phyloP scores from a whole-genome alignment of 306 rosid genomes.

The Vachellia pachyceras region DNA sequence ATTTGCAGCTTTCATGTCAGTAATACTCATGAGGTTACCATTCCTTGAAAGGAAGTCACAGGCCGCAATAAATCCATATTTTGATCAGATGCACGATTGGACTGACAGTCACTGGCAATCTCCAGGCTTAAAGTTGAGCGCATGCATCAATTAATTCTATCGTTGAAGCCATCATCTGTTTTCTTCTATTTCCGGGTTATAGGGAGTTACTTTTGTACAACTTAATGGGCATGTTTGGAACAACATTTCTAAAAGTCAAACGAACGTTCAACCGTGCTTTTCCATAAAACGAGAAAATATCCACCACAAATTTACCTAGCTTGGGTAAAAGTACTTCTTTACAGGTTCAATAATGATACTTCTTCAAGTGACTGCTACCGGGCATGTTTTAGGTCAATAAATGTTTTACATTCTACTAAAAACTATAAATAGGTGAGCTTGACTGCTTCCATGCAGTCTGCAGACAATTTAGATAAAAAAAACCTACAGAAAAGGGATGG shows the following conservation, averaged over 20 bases:
- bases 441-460: neutral
- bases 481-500: neutral
- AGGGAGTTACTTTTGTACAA: too few species aligned
- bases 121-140: conserved; percentile 1
- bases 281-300: too few species aligned
- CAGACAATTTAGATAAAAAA: neutral
- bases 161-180: neutral
- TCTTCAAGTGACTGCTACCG: too few species aligned
- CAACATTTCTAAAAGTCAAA: too few species aligned
- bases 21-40: neutral
- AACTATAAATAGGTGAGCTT: neutral
- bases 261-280: too few species aligned
- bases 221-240: too few species aligned
- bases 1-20: neutral
- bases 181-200: neutral
- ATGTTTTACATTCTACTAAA: neutral
- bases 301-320: too few species aligned
- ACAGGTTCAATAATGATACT: neutral
- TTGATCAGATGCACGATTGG: neutral
- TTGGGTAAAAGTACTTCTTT: too few species aligned
- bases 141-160: neutral
- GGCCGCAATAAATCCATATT: neutral
- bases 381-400: too few species aligned
- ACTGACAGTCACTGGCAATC: neutral
- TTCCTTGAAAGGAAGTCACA: neutral